Percentiles rank a stretch among this genome's conserved stretches.
Evolutionary conservation across 352 stramenopile genomes (phyloP).

Genomic region (Hyaloperonospora brassicae): DNA sequence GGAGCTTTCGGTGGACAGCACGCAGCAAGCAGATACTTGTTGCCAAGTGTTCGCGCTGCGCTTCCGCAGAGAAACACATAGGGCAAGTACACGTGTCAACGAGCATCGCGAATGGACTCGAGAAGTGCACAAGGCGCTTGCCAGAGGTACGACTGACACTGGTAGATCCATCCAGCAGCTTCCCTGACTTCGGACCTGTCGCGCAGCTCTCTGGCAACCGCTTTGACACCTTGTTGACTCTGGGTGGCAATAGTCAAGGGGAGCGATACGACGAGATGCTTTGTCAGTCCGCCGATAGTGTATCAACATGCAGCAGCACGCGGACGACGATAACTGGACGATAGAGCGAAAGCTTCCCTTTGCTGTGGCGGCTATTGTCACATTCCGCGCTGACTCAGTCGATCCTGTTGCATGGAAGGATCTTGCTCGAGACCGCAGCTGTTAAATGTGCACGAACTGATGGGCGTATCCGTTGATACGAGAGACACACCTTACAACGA

Average conservation of each 20-base stretch:
- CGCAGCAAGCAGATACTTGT: constrained; percentile 38
- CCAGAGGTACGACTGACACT: constrained; percentile 29
- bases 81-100: constrained; percentile 40
- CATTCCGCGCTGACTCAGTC: constrained; percentile 43
- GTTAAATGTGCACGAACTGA: constrained; percentile 34
- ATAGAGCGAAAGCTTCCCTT: constrained; percentile 65
- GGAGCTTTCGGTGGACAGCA: constrained; percentile 33
- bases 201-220: no score
- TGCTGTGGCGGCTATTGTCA: constrained; percentile 42
- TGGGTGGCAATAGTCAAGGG: no score
- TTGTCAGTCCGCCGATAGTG: constrained; percentile 65
- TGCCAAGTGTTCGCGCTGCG: constrained; percentile 19
- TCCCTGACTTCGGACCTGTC: no score
- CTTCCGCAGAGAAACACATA: constrained; percentile 31
- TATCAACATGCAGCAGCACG: constrained; percentile 65
- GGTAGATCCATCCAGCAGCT: no score
- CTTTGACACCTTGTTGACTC: no score
- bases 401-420: constrained; percentile 40
- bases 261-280: constrained; percentile 37
- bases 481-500: constrained; percentile 52
- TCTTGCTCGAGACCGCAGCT: constrained; percentile 53
- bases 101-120: constrained; percentile 59
- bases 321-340: constrained; percentile 72
- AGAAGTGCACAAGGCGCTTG: constrained; percentile 48
- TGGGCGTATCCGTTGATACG: constrained; percentile 44